Base-by-base conservation (phyloP, 345 rosid species). In the Trapa bicornis region DNA sequence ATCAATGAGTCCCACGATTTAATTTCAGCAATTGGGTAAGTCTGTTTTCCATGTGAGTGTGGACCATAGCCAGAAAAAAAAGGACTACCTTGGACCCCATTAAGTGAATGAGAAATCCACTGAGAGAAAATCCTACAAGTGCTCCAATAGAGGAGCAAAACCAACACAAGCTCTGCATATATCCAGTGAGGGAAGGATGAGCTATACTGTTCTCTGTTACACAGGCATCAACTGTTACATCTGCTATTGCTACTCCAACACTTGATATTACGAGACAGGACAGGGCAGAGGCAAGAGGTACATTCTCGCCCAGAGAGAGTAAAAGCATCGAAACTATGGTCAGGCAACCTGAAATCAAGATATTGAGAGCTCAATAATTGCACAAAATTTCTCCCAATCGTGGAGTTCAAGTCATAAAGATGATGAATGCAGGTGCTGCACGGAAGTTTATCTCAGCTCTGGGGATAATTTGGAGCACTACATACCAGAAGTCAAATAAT, bases 121-220 rank as follows among this genome's bases (percentile, higher is more conserved):
- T 86, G 57, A 89, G 72, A 1, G 84, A 76, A 72, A 79, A 86
- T 64, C 96, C 96, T 37, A 84, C 63, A 53, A 89, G 74, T 1
- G 89, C 83, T 39, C 96, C 96, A 70, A 81, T 68, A 4, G 96
- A 85, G 1, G 86, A 78, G 67, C 85, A 75, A 70, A 89, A 43
- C n/a, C 83, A 88, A 80, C 92, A 86, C 77, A 89, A 74, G 78
- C 86, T 85, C 71, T 89, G 96, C 87, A 86, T 75, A 73, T 88
- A 92, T 33, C 78, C 85, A 58, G 92, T 89, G 57, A 86, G 85
- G n/a, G 81, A 74, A 70, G 89, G 89, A 72, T 80, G 84, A 22
- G 72, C 82, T 61, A 83, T 82, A 45, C 86, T 80, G 75, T 80
- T 81, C 52, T 88, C 84, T 10, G 92, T 78, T 17, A 86, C 88